phyloP scores from a whole-genome alignment of 805 yeast genomes.

The Debaryomyces hansenii region DNA sequence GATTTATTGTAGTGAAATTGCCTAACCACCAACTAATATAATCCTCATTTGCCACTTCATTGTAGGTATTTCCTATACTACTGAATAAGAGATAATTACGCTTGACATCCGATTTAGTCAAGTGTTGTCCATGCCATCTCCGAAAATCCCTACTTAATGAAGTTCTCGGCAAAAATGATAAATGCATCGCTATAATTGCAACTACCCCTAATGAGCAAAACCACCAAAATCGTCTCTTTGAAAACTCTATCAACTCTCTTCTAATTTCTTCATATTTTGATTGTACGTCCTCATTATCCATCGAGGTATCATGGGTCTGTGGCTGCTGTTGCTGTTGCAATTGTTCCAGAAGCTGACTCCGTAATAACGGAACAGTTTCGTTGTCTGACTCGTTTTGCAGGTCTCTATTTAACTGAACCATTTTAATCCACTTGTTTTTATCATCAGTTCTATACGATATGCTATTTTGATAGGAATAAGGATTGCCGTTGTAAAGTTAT shows the following conservation, averaged over 20 bases:
- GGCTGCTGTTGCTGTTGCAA: no score
- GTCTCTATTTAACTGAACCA: background rate
- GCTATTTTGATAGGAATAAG: no score
- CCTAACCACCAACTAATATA: constrained; percentile 25
- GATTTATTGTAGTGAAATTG: constrained; percentile 26
- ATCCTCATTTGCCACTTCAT: constrained; percentile 20
- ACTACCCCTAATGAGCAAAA: constrained; percentile 49
- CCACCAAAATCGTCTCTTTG: constrained; percentile 43
- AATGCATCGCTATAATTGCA: constrained; percentile 55
- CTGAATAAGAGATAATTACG: constrained; percentile 50
- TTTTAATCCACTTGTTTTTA: background rate
- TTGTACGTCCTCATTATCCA: constrained; percentile 4
- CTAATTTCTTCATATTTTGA: constrained; percentile 3
- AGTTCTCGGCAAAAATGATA: constrained; percentile 81
- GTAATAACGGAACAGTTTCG: constrained; percentile 5
- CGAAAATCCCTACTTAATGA: constrained; percentile 79
- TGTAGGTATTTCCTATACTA: constrained; percentile 23
- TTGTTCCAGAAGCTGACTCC: background rate
- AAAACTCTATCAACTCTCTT: constrained; percentile 13
- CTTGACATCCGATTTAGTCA: constrained; percentile 70
- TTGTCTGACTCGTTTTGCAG: background rate
- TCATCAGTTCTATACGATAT: no score
- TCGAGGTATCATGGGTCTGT: no score
- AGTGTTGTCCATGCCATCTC: constrained; percentile 62
- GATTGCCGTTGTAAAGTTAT: no score